phyloP scores from a whole-genome alignment of 306 rosid species.

The Quercus aquifolioides region DNA sequence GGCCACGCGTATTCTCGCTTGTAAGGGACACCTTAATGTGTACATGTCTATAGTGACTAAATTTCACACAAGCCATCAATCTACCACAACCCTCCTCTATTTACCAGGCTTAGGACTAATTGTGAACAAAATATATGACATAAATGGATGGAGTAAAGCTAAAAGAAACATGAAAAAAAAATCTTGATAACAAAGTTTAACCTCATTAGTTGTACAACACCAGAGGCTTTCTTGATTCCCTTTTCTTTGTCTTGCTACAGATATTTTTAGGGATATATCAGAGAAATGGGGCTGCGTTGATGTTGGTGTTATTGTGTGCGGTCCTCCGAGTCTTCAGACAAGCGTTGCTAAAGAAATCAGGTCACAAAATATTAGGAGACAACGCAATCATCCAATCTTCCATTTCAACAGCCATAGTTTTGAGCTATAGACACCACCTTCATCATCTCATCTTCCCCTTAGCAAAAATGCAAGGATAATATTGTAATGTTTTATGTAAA shows the following conservation, averaged over 20 bases:
- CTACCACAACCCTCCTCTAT: no score
- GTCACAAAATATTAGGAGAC: constrained; percentile 51
- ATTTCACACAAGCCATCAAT: no score
- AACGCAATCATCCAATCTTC: constrained; percentile 58
- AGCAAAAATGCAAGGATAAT: no score
- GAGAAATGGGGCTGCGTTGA: constrained; percentile 67
- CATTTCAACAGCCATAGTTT: constrained; percentile 93
- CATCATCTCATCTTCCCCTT: background rate
- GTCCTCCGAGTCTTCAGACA: constrained; percentile 73
- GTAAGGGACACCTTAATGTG: no score
- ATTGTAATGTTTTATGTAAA: no score
- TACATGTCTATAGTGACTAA: no score
- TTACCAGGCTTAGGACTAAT: no score
- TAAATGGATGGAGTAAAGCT: no score
- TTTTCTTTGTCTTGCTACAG: constrained; percentile 38
- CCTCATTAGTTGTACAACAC: background rate
- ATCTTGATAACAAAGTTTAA: background rate
- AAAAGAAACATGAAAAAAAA: background rate
- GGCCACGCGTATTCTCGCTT: no score
- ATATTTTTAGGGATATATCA: constrained; percentile 49
- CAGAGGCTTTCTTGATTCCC: background rate
- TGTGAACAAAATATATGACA: no score
- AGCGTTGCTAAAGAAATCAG: constrained; percentile 83
- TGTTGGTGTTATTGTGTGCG: constrained; percentile 80
- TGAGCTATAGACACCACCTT: constrained; percentile 48